Base-by-base conservation (phyloP, 2,329 filamentous ascomycete species). In the Talaromyces sp. region DNA sequence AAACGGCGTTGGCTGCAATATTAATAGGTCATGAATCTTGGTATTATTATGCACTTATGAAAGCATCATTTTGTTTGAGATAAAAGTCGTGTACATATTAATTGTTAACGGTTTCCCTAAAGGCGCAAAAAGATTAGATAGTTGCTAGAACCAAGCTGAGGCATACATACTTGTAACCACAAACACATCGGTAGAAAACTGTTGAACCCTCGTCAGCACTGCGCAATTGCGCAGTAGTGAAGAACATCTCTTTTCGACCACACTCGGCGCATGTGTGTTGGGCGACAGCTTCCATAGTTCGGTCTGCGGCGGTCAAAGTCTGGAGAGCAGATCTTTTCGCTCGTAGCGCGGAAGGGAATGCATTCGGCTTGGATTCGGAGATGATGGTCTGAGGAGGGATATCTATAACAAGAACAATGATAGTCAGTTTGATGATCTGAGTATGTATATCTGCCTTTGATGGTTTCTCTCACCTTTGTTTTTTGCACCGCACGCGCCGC, bases 131-230 rank as follows among this genome's bases (percentile, higher is more conserved):
- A 52, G 22, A 31, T 66, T 66, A 66, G 63, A 43, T 58, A 45
- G 43, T 13, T 39, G 50, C 39, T 7, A 50, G 16, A 57, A 60
- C 6, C 19, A 27, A 39, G 49, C 31, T 6, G 57, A 35, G 39
- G 35, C 31, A 37, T 41, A 66, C 88, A 71, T 86, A 93, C 90
- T 90, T 93, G 79, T 92, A 83, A 66, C 92, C 91, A 75, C 93
- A 97, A 65, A 93, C 88, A 80, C 93, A 97, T 66, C 85, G 89
- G 80, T 92, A 97, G 74, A 97, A 96, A 63, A 97, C 87, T 0
- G 94, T 97, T 69, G 90, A 92, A 67, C 95, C 95, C 86, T 98
- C 94, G 77, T 99, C 95, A 63, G 94, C 95, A 82, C 93, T 89
- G 71, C 94, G 89, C 72, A 97, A 81, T 77, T 99, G 95, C 67